Base-by-base conservation (phyloP, 768 basidiomycete genomes). In the Boletus rubropictus region DNA sequence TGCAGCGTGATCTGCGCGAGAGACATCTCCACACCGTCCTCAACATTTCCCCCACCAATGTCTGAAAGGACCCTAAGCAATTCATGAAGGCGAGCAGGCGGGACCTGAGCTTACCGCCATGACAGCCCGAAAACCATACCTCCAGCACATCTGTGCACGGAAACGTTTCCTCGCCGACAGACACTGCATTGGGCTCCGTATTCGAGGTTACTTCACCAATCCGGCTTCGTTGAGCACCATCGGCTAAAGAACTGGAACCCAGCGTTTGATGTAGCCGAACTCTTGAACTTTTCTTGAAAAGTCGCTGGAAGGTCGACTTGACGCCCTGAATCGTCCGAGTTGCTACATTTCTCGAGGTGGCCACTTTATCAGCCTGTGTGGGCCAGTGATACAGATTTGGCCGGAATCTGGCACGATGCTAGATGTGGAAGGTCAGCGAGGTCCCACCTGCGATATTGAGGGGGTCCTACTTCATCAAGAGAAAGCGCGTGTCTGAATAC, bases 111-210 rank as follows among this genome's bases (percentile, higher is more conserved):
- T 46, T 49, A 87, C 86, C 86, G 35, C 67, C 60, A 55, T 89
- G 88, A 51, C 80, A 79, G 2, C 88, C 88, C 6, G 79, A 56
- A 55, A 91, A 91, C 86, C 86, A 91, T 3, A 89, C 86, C 60
- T 91, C 88, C 11, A 81, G 60, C 12, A 87, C 79, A 61, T 88
- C 79, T 3, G 77, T 67, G 21, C 7, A 6, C 7, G 5, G 1
- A 9, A 11, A 40, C 6, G 28, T 3, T 27, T 48, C 53, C 7
- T 57, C 39, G 9, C 18, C 3, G 2, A 39, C 42, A 28, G 41
- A 44, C 20, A 18, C 32, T 8, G 22, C 31, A 2, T 24, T 3
- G 1, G 42, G 5, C 15, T 37, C 37, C 14, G 25, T 15, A 6
- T 42, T 22, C 20, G 41, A 14, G 15, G 25, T 11, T 15, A 28